Evolutionary conservation across 179 eudicot genomes (phyloP).

Genomic region (Vitellaria paradoxa): DNA sequence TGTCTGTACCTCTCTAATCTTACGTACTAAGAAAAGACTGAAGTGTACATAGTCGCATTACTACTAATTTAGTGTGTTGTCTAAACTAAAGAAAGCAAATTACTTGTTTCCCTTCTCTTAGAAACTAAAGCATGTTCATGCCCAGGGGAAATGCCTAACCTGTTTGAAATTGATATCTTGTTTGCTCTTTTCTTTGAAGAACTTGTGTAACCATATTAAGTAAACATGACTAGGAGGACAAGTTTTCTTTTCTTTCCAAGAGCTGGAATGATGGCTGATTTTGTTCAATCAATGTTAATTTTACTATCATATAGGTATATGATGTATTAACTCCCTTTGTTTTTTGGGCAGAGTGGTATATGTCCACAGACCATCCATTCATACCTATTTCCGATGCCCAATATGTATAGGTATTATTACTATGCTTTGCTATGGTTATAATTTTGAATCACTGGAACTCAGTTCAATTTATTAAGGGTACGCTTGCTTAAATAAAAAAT

Average conservation of each 20-base stretch:
- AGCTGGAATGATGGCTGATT: neutral
- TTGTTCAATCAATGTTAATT: neutral
- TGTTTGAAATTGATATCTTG: neutral
- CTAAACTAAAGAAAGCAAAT: neutral
- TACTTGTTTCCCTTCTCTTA: neutral
- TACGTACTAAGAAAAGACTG: no score
- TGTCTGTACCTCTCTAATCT: neutral
- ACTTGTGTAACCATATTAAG: neutral
- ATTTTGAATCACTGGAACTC: no score
- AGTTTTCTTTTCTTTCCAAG: neutral
- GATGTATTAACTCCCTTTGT: neutral
- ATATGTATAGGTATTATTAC: constrained; percentile 53
- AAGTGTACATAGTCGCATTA: neutral
- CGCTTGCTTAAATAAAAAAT: no score
- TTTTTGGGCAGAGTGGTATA: constrained; percentile 33
- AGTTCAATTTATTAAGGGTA: no score
- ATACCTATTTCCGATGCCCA: constrained; percentile 61
- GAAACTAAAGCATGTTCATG: neutral
- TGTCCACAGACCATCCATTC: constrained; percentile 38
- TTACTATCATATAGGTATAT: neutral
- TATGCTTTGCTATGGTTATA: neutral
- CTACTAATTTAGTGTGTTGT: neutral
- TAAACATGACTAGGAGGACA: neutral
- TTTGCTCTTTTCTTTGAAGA: neutral
- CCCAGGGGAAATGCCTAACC: neutral